Base-by-base conservation (phyloP, 2,329 filamentous ascomycete genomes). In the Sclerotinia minor region DNA sequence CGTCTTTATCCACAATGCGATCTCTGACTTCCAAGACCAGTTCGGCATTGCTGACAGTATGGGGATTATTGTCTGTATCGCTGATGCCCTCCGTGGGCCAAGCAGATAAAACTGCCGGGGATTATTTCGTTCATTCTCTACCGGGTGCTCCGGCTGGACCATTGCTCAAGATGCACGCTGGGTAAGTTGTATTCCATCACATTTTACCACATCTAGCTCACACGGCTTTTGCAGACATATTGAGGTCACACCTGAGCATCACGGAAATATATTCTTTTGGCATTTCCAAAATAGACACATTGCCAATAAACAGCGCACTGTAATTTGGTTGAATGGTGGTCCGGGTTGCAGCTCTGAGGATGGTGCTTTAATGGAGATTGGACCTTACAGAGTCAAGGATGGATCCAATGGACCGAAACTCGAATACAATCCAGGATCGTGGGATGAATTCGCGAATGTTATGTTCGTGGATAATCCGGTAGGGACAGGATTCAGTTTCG, bases 241-340 rank as follows among this genome's bases (percentile, higher is more conserved):
- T 78, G 94, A 98, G 80, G 85, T 99, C 75, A 91, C 89, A 45
- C 86, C 90, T 26, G 89, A 92, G 72, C 86, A 90, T 78, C 92
- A 98, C 77, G 94, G 92, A 73, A 96, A 98, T 79, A 81, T 99
- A 24, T 99, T 98, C 83, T 99, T 99, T 83, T 99, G 95, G 95
- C 92, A 97, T 76, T 97, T 92, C 78, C 88, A 97, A 78, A 98
- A 98, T 78, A 87, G 92, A 73, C 95, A 99, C 79, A 97, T 99
- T 73, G 94, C 93, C 68, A 92, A 98, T 77, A 87, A 86, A 74
- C 92, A 95, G 78, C 87, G 95, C 68, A 97, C 94, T 3, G 91
- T 99, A 15, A 89, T 99, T 76, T 99, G 96, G 95, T 81, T 99
- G 68, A 99, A 99, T 77, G 96, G 95, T 65, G 96, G 95, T 0